Conservation (phyloP, 805 yeast species). For the Candida coquimbonensis region DNA sequence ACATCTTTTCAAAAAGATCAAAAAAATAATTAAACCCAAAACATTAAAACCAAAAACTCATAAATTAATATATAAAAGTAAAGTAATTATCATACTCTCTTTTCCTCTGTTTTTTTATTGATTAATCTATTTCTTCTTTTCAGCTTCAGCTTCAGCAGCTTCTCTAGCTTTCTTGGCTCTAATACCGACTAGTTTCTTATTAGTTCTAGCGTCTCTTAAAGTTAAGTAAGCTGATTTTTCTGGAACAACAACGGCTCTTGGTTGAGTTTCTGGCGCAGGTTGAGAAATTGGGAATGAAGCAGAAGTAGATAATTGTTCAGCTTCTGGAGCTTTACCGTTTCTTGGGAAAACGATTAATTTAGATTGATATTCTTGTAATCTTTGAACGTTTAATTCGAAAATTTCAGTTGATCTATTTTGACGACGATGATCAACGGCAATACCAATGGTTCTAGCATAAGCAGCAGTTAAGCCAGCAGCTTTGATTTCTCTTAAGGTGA, state of each 20-base stretch:
- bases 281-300: constrained; percentile 90
- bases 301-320: constrained; percentile 66
- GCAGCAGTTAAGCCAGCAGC: constrained; percentile 92
- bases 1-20: neutral
- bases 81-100: neutral
- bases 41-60: constrained; percentile 1
- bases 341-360: constrained; percentile 95
- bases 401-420: constrained; percentile 96
- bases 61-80: neutral
- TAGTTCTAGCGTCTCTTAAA: constrained; percentile 88
- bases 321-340: constrained; percentile 77
- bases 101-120: constrained; percentile 19
- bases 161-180: constrained; percentile 96
- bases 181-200: constrained; percentile 85
- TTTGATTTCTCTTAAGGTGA: constrained; percentile 95
- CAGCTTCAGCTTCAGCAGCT: constrained; percentile 98
- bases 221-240: constrained; percentile 84
- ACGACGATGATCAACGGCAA: constrained; percentile 99
- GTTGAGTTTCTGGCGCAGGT: constrained; percentile 60
- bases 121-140: constrained; percentile 76
- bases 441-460: constrained; percentile 97
- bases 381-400: constrained; percentile 88
- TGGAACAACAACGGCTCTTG: constrained; percentile 77
- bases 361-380: constrained; percentile 94
- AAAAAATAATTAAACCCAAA: constrained; percentile 1